Base-by-base conservation (phyloP, 768 basidiomycete species). In the Amyloporia xantha region DNA sequence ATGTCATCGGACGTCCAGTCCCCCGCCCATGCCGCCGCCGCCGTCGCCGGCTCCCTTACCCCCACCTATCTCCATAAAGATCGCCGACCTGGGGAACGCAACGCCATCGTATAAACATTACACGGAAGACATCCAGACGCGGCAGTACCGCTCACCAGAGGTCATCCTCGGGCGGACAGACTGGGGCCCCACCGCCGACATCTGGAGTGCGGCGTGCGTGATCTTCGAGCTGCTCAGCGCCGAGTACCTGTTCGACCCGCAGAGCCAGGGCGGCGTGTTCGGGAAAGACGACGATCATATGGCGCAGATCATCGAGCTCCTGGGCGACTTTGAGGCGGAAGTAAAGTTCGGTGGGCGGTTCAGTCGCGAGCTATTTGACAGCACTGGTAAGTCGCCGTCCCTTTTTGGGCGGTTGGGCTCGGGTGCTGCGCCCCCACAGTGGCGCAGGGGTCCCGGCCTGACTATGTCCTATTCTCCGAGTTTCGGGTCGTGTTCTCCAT, bases 121-220 rank as follows among this genome's bases (percentile, higher is more conserved):
- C 63, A 95, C 92, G 7, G 92, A 94, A 60, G 92, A 93, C 62
- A 95, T 94, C 55, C 93, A 95, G 69, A 96, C 92, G n/a, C 79
- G 92, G 37, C 92, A 95, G 62, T 96, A 96, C 64, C 85, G 92
- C 53, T 79, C 88, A 23, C 92, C 92, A n/a, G 92, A 96, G 66
- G 92, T 91, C 47, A 92, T 96, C 57, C 70, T 94, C 15, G 92
- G 93, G 15, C 80, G 83, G 47, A 78, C 77, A 28, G 87, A 90
- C 56, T 96, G 92, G 92, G 89, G 84, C 55, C 72, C 79, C 30
- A 79, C 84, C 47, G 91, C 80, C 38, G 92, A 96, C 67, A 79
- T 94, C 19, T 96, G 92, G 92, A 88, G 85, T 57, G 82, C 91
- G 21, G 93, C 89, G 19, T 94, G 91, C 67, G 75, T 96, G 60